These are phyloP conservation scores for Juncus inflexus DNA, from an alignment of 176 grass and related monocot genomes.

Conservation along the genomic window DNA sequence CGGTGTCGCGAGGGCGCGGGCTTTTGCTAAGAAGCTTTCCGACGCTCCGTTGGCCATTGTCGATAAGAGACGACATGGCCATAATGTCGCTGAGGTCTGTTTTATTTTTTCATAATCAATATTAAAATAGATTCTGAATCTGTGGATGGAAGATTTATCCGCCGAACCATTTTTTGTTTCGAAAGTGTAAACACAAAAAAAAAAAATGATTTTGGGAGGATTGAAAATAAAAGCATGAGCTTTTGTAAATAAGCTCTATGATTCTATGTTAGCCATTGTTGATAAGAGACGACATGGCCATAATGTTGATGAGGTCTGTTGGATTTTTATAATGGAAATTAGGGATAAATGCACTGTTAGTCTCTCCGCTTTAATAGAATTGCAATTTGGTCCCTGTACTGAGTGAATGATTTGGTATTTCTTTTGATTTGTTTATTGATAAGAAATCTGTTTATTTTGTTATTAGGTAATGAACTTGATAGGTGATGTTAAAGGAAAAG, in stretches of 20 bases:
- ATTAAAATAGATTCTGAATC: too few relatives aligned
- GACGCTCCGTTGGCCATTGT: constrained; percentile 97
- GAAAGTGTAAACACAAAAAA: too few relatives aligned
- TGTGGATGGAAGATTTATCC: too few relatives aligned
- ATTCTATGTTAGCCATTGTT: constrained; percentile 92
- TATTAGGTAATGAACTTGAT: constrained; percentile 98
- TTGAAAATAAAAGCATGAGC: constrained; percentile 38
- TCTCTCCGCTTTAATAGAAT: too few relatives aligned
- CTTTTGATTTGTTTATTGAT: constrained; percentile 4
- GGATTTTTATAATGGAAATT: background rate
- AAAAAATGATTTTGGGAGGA: too few relatives aligned
- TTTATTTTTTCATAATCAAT: background rate
- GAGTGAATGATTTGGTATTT: background rate
- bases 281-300: constrained; percentile 98
- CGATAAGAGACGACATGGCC: constrained; percentile 95
- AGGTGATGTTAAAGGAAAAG: constrained; percentile 97
- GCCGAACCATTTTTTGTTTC: too few relatives aligned
- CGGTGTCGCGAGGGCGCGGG: constrained; percentile 85
- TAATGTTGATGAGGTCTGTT: constrained; percentile 82
- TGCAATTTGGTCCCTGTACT: background rate
- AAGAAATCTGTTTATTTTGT: constrained; percentile 9
- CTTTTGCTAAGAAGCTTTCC: constrained; percentile 93
- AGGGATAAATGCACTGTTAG: too few relatives aligned
- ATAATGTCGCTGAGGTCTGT: constrained; percentile 88
- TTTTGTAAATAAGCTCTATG: constrained; percentile 93